Evolutionary conservation across 805 yeast species (phyloP).

Genomic region (Candida chauliodis): DNA sequence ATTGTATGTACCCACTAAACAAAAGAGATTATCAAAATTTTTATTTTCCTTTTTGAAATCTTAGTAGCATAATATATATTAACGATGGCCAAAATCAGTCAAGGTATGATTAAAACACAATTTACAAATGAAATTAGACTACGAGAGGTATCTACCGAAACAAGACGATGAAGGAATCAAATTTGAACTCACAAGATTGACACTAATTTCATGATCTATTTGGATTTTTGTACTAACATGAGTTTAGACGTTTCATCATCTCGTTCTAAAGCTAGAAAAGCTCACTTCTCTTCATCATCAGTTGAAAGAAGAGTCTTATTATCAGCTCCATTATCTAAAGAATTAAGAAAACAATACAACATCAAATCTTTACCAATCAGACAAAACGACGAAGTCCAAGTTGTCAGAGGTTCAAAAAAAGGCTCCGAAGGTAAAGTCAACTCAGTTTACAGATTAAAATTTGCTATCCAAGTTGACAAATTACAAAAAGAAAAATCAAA

Average conservation of each 20-base stretch:
- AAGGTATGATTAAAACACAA: constrained; percentile 37
- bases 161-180: no score
- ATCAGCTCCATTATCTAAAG: constrained; percentile 99
- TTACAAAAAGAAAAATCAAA: constrained; percentile 95
- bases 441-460: constrained; percentile 98
- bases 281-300: constrained; percentile 98
- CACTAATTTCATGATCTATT: no score
- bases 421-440: constrained; percentile 98
- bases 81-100: constrained; percentile 61
- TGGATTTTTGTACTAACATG: constrained; percentile 35
- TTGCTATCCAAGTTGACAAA: constrained; percentile 94
- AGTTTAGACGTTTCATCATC: constrained; percentile 92
- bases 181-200: background rate
- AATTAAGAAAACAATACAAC: constrained; percentile 96
- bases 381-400: constrained; percentile 92
- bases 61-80: constrained; percentile 6
- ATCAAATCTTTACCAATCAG: constrained; percentile 95
- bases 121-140: background rate
- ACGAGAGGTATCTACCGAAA: no score
- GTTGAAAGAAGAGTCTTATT: constrained; percentile 89
- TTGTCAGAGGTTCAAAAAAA: constrained; percentile 98
- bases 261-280: constrained; percentile 99
- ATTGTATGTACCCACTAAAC: background rate
- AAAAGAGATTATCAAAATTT: constrained; percentile 5
- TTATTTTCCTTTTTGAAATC: constrained; percentile 8